Conservation (phyloP, 805 yeast genomes). For the Wickerhamiella occidentalis region DNA sequence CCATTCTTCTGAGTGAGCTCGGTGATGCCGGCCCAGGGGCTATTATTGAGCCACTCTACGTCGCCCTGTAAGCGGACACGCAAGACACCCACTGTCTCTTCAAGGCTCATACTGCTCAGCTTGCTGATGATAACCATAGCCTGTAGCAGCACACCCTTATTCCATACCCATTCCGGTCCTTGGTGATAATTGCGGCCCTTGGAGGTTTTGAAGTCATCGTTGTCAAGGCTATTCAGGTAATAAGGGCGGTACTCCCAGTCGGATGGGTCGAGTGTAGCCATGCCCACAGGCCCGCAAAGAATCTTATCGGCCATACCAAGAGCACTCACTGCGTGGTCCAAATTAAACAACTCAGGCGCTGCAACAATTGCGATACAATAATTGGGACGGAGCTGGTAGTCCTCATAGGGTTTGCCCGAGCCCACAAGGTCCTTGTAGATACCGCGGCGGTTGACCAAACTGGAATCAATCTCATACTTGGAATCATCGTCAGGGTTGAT, state of each 20-base stretch:
- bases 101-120: conserved; percentile 27
- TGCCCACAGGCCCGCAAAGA: conserved; percentile 81
- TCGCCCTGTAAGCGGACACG: conserved; percentile 53
- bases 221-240: conserved; percentile 69
- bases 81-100: conserved; percentile 39
- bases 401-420: conserved; percentile 82
- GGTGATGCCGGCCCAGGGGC: conserved; percentile 88
- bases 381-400: conserved; percentile 85
- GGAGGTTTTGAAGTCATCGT: conserved; percentile 77
- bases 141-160: conserved; percentile 72
- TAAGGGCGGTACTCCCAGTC: conserved; percentile 88
- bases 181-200: conserved; percentile 96
- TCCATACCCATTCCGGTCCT: conserved; percentile 99
- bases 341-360: conserved; percentile 81
- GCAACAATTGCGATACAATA: conserved; percentile 87
- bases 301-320: conserved; percentile 56
- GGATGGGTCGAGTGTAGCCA: conserved; percentile 83
- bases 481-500: conserved; percentile 46
- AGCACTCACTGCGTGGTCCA: conserved; percentile 49
- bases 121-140: conserved; percentile 47
- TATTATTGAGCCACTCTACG: conserved; percentile 54
- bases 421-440: conserved; percentile 78
- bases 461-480: conserved; percentile 47
- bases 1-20: conserved; percentile 89
- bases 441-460: conserved; percentile 75